A percentile compares a stretch with the other conserved stretches of the same genome.
Conservation (phyloP, 176 grass and related monocot species). For the Olyra latifolia region DNA sequence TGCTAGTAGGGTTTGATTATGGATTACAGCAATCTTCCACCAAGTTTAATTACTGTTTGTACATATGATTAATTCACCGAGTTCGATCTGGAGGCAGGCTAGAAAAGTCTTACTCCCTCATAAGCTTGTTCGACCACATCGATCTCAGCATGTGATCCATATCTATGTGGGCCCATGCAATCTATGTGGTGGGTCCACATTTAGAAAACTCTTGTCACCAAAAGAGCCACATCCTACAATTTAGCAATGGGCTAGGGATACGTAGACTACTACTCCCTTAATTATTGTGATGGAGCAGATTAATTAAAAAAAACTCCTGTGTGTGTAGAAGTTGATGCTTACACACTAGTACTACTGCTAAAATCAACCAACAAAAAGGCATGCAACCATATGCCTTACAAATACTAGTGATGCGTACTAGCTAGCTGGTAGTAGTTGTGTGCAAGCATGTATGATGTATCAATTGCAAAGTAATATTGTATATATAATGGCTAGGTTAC, state of each 20-base stretch:
- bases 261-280: neutral
- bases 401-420: neutral
- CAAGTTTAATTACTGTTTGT: neutral
- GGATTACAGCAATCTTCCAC: neutral
- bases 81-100: neutral
- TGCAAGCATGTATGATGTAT: conserved; percentile 22
- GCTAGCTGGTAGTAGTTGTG: neutral
- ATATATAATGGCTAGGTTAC: neutral
- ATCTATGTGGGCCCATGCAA: conserved; percentile 25
- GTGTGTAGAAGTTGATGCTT: conserved; percentile 30
- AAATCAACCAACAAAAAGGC: conserved; percentile 18
- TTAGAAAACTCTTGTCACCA: neutral
- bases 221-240: neutral
- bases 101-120: conserved; percentile 12
- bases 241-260: neutral
- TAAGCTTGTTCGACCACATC: conserved; percentile 8
- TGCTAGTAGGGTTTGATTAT: neutral
- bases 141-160: conserved; percentile 31
- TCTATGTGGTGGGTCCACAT: conserved; percentile 17
- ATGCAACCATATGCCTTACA: conserved; percentile 1
- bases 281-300: neutral
- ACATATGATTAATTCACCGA: neutral
- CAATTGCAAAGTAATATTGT: neutral
- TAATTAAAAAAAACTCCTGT: neutral
- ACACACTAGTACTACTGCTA: neutral